phyloP scores from a whole-genome alignment of 2,329 filamentous ascomycete species.

The Diaporthe humulicola region DNA sequence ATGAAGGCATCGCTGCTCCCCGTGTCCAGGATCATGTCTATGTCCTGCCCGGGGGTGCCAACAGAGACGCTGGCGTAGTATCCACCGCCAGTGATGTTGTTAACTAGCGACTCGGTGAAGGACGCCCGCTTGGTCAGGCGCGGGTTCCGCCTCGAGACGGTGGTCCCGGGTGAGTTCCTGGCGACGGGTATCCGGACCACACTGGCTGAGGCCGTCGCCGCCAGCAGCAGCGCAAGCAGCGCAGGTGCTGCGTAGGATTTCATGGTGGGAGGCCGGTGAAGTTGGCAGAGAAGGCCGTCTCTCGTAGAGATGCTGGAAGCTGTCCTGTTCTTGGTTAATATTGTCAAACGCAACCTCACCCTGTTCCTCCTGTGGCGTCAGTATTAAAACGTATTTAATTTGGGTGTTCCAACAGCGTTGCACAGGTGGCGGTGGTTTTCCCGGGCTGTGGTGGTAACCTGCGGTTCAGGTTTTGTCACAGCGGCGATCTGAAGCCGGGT shows the following conservation, averaged over 20 bases:
- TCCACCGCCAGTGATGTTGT: conserved; percentile 67
- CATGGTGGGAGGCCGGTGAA: conserved; percentile 25
- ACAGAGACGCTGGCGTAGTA: conserved; percentile 71
- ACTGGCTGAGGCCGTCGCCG: conserved; percentile 36
- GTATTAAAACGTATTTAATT: not conserved
- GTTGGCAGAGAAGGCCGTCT: not conserved
- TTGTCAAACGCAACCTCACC: not conserved
- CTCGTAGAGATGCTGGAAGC: not conserved
- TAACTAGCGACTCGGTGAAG: conserved; percentile 57
- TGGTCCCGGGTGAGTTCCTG: conserved; percentile 29
- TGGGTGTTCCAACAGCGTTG: not conserved
- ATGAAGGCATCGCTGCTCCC: conserved; percentile 76
- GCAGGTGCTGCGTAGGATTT: not conserved
- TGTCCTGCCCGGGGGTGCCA: conserved; percentile 69
- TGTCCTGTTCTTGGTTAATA: conserved; percentile 20
- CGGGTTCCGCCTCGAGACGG: conserved; percentile 42
- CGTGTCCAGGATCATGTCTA: conserved; percentile 71
- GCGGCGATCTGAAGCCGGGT: not conserved
- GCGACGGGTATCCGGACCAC: conserved; percentile 43
- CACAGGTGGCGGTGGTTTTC: conserved; percentile 18
- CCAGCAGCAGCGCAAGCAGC: conserved; percentile 32
- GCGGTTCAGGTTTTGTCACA: conserved; percentile 14
- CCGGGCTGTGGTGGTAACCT: conserved; percentile 15
- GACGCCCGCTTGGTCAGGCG: conserved; percentile 40
- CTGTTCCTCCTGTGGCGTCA: not conserved